Conservation (phyloP, 1,284 basidiomycete genomes). For the Leccinum pallidistipes region DNA sequence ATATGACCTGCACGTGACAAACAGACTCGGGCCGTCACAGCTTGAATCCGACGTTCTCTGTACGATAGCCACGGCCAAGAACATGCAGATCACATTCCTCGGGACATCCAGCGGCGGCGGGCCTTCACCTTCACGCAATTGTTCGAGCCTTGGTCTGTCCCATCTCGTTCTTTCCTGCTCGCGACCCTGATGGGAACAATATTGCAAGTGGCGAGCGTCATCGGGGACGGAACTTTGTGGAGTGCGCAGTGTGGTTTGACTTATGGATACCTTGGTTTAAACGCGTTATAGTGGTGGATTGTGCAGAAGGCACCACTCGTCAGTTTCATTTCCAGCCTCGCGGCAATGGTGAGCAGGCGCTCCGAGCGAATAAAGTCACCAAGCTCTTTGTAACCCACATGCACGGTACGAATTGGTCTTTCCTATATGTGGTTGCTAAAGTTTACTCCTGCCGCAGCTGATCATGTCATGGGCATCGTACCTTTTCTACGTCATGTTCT, state of each 20-base stretch:
- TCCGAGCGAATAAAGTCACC: slow-evolving; percentile 57
- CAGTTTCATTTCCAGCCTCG: slow-evolving; percentile 54
- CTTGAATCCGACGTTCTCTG: neutral
- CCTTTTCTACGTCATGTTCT: slow-evolving; percentile 72
- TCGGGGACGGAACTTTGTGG: slow-evolving; percentile 60
- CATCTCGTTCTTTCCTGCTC: neutral
- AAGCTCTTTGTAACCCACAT: slow-evolving; percentile 90
- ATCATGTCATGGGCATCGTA: slow-evolving; percentile 81
- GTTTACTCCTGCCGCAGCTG: slow-evolving; percentile 47
- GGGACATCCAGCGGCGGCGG: slow-evolving; percentile 77
- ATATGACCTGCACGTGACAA: slow-evolving; percentile 16
- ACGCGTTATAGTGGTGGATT: slow-evolving; percentile 71
- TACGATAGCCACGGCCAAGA: slow-evolving; percentile 18
- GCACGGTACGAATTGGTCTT: slow-evolving; percentile 54
- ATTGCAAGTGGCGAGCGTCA: slow-evolving; percentile 47
- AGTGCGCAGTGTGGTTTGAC: slow-evolving; percentile 41
- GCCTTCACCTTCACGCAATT: slow-evolving; percentile 65
- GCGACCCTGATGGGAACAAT: slow-evolving; percentile 3
- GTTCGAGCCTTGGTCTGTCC: slow-evolving; percentile 54
- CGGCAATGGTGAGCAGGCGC: slow-evolving; percentile 26
- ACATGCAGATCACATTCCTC: slow-evolving; percentile 59
- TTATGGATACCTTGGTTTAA: slow-evolving; percentile 13
- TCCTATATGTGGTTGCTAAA: slow-evolving; percentile 7
- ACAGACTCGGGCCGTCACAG: neutral
- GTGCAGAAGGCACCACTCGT: slow-evolving; percentile 80